Evolutionary conservation across 331 rosid species (phyloP).

Genomic region (Phaseolus coccineus): DNA sequence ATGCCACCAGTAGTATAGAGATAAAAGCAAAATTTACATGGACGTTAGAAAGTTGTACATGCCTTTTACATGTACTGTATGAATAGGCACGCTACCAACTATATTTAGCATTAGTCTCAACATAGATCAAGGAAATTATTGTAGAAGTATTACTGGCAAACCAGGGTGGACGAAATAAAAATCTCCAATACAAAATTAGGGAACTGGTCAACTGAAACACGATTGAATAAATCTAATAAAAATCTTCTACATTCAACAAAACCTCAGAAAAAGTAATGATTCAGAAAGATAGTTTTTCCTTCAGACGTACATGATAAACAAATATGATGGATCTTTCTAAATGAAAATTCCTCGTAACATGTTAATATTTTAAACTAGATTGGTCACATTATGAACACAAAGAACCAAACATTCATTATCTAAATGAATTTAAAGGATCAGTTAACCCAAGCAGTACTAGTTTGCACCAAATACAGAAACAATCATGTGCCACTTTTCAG

Average conservation of each 20-base stretch:
- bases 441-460: constrained; percentile 2
- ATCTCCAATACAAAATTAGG: background rate
- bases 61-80: background rate
- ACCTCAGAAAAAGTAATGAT: constrained; percentile 13
- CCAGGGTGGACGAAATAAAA: constrained; percentile 22
- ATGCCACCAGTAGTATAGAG: background rate
- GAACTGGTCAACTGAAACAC: background rate
- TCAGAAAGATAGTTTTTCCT: constrained; percentile 22
- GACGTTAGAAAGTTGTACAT: constrained; percentile 13
- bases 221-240: constrained; percentile 3
- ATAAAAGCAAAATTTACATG: constrained; percentile 4
- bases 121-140: constrained; percentile 19
- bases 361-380: background rate
- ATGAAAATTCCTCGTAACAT: constrained; percentile 6
- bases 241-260: constrained; percentile 21
- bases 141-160: constrained; percentile 41
- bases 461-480: constrained; percentile 32
- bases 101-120: constrained; percentile 15
- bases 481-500: constrained; percentile 3
- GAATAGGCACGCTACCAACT: constrained; percentile 5
- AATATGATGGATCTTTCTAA: constrained; percentile 5
- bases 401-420: constrained; percentile 8
- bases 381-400: constrained; percentile 31
- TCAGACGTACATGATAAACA: constrained; percentile 8
- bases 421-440: background rate